phyloP scores from a whole-genome alignment of 2,329 filamentous ascomycete genomes.

The Cytospora mali region DNA sequence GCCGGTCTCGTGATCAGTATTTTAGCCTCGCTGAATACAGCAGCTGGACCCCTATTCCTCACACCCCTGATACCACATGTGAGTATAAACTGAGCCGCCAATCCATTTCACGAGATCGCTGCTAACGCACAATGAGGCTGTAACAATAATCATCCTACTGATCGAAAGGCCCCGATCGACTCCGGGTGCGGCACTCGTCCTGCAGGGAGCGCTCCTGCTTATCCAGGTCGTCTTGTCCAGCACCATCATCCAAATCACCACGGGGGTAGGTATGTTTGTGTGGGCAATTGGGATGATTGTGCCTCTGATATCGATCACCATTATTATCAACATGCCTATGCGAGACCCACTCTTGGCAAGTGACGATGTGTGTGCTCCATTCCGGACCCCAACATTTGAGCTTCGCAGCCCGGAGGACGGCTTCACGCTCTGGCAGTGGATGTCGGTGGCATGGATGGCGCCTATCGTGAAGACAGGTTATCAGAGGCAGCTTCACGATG shows the following conservation, averaged over 20 bases:
- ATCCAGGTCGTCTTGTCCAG: conserved; percentile 37
- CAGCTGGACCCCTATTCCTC: conserved; percentile 25
- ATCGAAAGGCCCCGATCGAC: conserved; percentile 37
- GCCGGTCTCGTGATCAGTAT: conserved; percentile 19
- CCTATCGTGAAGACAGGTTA: conserved; percentile 70
- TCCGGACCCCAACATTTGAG: conserved; percentile 55
- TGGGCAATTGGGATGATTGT: conserved; percentile 41
- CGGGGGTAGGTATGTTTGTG: conserved; percentile 30
- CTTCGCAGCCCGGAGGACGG: conserved; percentile 80
- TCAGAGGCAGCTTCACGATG: conserved; percentile 68
- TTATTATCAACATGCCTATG: conserved; percentile 70
- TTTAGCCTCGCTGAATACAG: conserved; percentile 9
- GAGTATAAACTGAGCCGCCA: not conserved
- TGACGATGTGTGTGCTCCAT: conserved; percentile 61
- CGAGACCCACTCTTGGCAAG: conserved; percentile 58
- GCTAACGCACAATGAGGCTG: conserved; percentile 13
- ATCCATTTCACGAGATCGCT: not conserved
- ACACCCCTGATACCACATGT: conserved; percentile 27
- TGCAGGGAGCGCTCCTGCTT: conserved; percentile 42
- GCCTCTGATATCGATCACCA: conserved; percentile 49
- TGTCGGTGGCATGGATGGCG: conserved; percentile 81
- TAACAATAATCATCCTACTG: conserved; percentile 19
- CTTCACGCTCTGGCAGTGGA: conserved; percentile 78
- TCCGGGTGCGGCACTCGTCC: conserved; percentile 78
- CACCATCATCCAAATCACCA: conserved; percentile 38